Evolutionary conservation across 2,329 filamentous ascomycete genomes (phyloP).

Genomic region (Aschersonia sp.): DNA sequence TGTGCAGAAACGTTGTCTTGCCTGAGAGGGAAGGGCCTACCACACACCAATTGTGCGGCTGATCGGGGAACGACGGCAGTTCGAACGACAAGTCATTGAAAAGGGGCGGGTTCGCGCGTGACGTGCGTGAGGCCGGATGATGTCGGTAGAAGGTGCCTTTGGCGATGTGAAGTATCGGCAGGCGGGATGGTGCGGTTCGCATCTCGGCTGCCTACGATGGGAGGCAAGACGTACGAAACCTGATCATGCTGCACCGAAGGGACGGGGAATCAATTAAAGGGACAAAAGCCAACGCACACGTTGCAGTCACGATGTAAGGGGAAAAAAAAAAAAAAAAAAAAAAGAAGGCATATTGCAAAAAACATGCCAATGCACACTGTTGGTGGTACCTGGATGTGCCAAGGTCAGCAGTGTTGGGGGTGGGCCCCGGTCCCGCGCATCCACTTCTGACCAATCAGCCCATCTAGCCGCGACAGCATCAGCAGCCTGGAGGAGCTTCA

Average conservation of each 20-base stretch:
- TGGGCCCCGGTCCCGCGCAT: no score
- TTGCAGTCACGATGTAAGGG: no score
- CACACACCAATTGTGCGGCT: constrained; percentile 63
- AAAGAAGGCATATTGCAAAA: no score
- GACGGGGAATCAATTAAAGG: no score
- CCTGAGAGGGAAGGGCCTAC: constrained; percentile 66
- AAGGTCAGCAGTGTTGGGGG: no score
- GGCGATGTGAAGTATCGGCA: constrained; percentile 55
- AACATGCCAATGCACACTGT: no score
- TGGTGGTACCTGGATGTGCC: no score
- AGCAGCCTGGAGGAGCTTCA: no score
- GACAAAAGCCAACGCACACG: no score
- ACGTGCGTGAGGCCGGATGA: constrained; percentile 42
- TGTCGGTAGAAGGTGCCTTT: constrained; percentile 75
- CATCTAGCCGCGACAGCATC: no score
- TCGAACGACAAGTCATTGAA: constrained; percentile 60
- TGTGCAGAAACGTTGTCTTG: constrained; percentile 70
- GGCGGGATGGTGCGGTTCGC: constrained; percentile 12
- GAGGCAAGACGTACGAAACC: not conserved
- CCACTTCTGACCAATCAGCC: no score
- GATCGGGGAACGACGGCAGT: constrained; percentile 41
- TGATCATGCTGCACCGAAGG: not conserved
- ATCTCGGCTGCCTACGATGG: not conserved
- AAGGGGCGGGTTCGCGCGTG: constrained; percentile 51
- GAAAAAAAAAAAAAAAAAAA: no score